Base-by-base conservation (phyloP, 768 basidiomycete genomes). In the Podaxis sp. region DNA sequence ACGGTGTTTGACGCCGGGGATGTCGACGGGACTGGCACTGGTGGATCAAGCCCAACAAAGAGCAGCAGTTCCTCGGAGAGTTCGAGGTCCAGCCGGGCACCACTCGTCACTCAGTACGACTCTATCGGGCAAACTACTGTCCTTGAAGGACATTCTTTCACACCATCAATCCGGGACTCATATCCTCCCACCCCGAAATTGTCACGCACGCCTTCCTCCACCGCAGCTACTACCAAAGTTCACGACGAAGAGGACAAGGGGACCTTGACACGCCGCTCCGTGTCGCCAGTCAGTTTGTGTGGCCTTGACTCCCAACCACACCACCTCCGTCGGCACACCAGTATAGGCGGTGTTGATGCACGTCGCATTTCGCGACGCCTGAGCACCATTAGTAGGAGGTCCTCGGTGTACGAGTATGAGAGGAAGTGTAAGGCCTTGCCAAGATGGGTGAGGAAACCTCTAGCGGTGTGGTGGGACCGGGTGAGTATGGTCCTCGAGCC, bases 401-500 rank as follows among this genome's bases (percentile, higher is more conserved):
- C 83, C 3, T 82, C 83, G 1, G 64, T 79, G 4, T 76, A 78
- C 64, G 79, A 82, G 63, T 71, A 54, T 25, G 44, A 75, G 62
- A 76, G 65, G 50, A 66, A 82, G 23, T 80, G 77, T 42, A 71
- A 77, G 48, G 57, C 69, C 9, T 71, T 88, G 14, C 88, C 88
- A 9, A 72, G 79, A 48, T 81, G 78, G 77, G 64, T 89, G 40
- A 76, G 80, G 50, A 77, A 75, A 35, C 88, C 90, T 1, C 52
- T 89, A n/a, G 73, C 76, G 60, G 88, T 84, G 16, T 94, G 89
- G 88, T 72, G 83, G 64, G 82, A 83, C 62, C 80, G 90, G 11
- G 75, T 95, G 21, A 73, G 74, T 65, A 82, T 87, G 79, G 86
- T 95, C 21, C 75, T 95, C 16, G 73, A 81, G 25, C 88, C 89